A percentile compares a stretch with the other conserved stretches of the same genome.
phyloP scores from a whole-genome alignment of 345 rosid genomes.

The Physaria fendleri region DNA sequence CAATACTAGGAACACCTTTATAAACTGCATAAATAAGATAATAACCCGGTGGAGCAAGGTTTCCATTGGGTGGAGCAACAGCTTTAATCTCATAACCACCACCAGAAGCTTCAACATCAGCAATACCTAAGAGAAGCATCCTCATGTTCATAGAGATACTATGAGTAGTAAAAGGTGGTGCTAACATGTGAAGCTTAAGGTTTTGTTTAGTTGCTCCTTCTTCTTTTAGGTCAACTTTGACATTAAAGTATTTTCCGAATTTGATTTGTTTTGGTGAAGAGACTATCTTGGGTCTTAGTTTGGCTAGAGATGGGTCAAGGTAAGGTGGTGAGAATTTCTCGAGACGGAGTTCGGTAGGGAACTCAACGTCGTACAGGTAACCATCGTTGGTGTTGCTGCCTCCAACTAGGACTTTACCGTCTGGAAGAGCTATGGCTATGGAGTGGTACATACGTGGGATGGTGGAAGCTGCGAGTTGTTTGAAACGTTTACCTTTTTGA shows the following conservation, averaged over 20 bases:
- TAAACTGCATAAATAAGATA: slow-evolving; percentile 39
- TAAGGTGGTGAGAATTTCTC: slow-evolving; percentile 76
- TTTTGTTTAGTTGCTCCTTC: slow-evolving; percentile 35
- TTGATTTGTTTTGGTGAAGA: slow-evolving; percentile 3
- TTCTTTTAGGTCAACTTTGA: slow-evolving; percentile 13
- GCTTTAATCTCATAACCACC: slow-evolving; percentile 19
- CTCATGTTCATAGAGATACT: slow-evolving; percentile 64
- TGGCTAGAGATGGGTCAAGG: slow-evolving; percentile 32
- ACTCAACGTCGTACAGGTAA: slow-evolving; percentile 38
- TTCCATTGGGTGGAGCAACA: slow-evolving; percentile 36
- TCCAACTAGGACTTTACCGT: slow-evolving; percentile 46
- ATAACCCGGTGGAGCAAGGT: slow-evolving; percentile 54
- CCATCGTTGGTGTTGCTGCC: slow-evolving; percentile 72
- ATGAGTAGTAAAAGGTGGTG: slow-evolving; percentile 66
- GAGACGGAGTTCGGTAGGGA: slow-evolving; percentile 56
- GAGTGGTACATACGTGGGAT: slow-evolving; percentile 68
- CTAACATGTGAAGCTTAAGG: no score
- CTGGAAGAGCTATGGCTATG: slow-evolving; percentile 41
- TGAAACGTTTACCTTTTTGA: slow-evolving; percentile 29
- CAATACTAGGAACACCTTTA: slow-evolving; percentile 43
- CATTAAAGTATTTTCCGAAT: slow-evolving; percentile 21
- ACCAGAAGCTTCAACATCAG: background rate
- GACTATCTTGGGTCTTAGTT: slow-evolving; percentile 30
- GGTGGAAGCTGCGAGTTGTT: slow-evolving; percentile 25
- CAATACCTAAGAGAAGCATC: slow-evolving; percentile 32